Conservation (phyloP, 257 asterid genomes). For the Nicotiana otophora region DNA sequence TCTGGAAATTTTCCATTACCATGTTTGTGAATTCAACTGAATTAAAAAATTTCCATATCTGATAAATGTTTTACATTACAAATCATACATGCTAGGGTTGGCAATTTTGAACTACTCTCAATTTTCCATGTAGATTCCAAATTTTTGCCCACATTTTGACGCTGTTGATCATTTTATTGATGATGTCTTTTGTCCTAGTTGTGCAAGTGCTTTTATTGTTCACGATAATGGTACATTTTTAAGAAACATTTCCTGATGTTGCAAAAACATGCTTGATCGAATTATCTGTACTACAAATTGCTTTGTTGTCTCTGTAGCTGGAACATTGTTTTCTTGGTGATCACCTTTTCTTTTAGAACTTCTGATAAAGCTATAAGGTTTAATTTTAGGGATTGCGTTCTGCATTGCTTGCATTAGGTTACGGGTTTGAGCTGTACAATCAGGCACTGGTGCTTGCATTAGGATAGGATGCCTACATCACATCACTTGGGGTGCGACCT, state of each 20-base stretch:
- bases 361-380: not conserved
- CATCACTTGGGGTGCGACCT: too few species aligned
- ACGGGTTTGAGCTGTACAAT: too few species aligned
- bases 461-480: too few species aligned
- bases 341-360: not conserved
- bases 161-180: not conserved
- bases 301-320: not conserved
- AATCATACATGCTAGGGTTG: not conserved
- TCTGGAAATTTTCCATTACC: constrained; percentile 10
- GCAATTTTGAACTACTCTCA: not conserved
- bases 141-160: not conserved
- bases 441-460: too few species aligned
- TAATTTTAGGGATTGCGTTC: not conserved
- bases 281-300: not conserved
- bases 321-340: not conserved
- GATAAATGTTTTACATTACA: not conserved
- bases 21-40: not conserved
- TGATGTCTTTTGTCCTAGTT: not conserved
- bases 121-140: not conserved
- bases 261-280: not conserved
- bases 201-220: not conserved
- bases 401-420: not conserved
- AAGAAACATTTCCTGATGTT: not conserved
- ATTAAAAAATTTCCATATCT: not conserved
- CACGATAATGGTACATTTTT: not conserved